Percentiles rank a stretch among this genome's conserved stretches.
phyloP scores from a whole-genome alignment of 2,329 filamentous ascomycete genomes.

The Hymenoscyphus occultus region DNA sequence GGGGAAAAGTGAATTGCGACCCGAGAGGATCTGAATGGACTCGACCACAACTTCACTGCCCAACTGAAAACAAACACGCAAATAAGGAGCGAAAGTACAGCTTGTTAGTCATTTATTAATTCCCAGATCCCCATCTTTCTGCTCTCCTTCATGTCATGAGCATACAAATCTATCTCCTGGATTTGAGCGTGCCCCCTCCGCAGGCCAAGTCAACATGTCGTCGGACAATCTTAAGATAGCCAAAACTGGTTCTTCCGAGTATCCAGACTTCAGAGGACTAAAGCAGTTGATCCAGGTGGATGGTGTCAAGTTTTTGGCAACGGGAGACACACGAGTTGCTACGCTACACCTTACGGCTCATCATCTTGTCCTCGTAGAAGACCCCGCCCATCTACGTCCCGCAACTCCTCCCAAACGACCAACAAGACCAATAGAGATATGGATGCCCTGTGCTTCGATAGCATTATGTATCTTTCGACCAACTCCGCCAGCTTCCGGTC shows the following conservation, averaged over 20 bases:
- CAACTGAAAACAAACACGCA: constrained; percentile 3
- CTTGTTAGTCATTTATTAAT: not conserved
- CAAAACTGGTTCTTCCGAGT: constrained; percentile 37
- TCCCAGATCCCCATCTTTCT: not conserved
- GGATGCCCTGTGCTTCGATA: constrained; percentile 95
- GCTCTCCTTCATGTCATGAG: constrained; percentile 18
- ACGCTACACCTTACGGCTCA: constrained; percentile 59
- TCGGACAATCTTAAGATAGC: constrained; percentile 46
- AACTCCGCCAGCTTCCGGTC: constrained; percentile 63
- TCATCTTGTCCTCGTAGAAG: constrained; percentile 49
- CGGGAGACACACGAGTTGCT: constrained; percentile 54
- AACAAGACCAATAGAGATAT: constrained; percentile 62
- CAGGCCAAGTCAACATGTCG: constrained; percentile 30
- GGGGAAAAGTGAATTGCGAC: constrained; percentile 13
- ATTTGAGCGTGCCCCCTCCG: constrained; percentile 22
- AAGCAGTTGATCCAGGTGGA: constrained; percentile 47
- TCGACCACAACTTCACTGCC: constrained; percentile 8
- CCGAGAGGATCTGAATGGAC: not conserved
- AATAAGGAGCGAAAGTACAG: not conserved
- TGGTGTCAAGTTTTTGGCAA: constrained; percentile 57
- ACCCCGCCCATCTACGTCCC: constrained; percentile 31
- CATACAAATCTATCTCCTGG: constrained; percentile 14
- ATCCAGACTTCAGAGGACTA: constrained; percentile 12
- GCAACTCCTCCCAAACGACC: constrained; percentile 35
- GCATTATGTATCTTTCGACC: constrained; percentile 75